Evolutionary conservation across 2,329 filamentous ascomycete genomes (phyloP), one percentile per base, ranked within the genome.

Genomic region (Ophiocordyceps camponoti-floridani): DNA sequence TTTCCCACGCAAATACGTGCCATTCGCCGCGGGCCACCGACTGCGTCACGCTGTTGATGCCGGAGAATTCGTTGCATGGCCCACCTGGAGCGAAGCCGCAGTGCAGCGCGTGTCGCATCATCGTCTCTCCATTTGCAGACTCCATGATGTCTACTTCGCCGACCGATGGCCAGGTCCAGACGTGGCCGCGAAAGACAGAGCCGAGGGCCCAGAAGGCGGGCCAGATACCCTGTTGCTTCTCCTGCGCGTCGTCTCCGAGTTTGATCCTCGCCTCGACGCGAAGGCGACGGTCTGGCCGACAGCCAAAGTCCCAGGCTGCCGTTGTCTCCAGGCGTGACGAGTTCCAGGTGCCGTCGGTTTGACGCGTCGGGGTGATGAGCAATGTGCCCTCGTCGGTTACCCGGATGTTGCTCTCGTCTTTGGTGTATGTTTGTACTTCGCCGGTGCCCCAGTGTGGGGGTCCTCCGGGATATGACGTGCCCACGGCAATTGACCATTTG

Each of bases 111-210:
- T 63, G 57, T 50, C 57, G 62, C 26, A 58, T 55, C 8, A 46
- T 56, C 18, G 47, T 35, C 27, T 54, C 50, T 33, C 65, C 66
- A 52, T 68, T 68, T 45, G 62, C 51, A 8, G 57, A 53, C 53
- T 69, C 67, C 45, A 69, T 50, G 41, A 70, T 58, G 54, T 70
- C 67, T 42, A 69, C 56, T 55, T 70, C 67, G 45, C 63, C 63
- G 12, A 62, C 51, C 6, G 49, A 43, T 0, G 67, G 67, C 67
- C 66, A 69, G 47, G 59, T 60, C 13, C 47, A 52, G 47, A 62
- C 62, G 46, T 63, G 58, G 28, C 52, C 52, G 40, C 65, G 60
- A 53, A 60, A 66, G 2, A 48, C 52, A 9, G 55, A 47, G 6
- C 66, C 66, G 30, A 70, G 58, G 19, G 61, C 54, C 67, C 66